These are phyloP conservation scores for Globisporangium yorkense DNA, from an alignment of 352 stramenopile species.

Conservation along the genomic window DNA sequence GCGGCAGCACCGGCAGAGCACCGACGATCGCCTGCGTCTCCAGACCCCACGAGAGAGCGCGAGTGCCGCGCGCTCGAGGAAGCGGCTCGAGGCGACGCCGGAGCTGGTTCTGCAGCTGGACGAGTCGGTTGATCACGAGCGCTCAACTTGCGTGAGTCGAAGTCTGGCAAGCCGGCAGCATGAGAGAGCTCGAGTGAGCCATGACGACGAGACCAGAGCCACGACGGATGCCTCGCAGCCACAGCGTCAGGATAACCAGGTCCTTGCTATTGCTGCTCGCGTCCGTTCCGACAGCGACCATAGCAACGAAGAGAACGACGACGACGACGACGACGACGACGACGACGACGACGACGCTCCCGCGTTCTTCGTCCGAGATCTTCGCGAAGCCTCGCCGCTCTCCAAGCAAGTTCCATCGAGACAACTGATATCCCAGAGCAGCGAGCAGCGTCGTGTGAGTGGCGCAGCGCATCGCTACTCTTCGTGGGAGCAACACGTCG, in stretches of 20 bases:
- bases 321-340: constrained; percentile 17
- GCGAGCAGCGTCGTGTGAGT: too few relatives aligned
- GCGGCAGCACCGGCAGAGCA: background rate
- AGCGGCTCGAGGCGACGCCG: background rate
- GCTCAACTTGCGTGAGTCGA: constrained; percentile 1
- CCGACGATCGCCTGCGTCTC: background rate
- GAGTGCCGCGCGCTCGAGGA: background rate
- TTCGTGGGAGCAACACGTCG: constrained; percentile 2
- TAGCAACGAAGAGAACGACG: constrained; percentile 4
- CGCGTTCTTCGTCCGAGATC: constrained; percentile 30
- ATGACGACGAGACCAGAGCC: background rate
- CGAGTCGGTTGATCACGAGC: constrained; percentile 14
- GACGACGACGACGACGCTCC: constrained; percentile 24
- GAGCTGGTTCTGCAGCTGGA: constrained; percentile 5
- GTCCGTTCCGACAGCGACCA: background rate
- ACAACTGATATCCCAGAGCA: too few relatives aligned
- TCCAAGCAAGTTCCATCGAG: background rate
- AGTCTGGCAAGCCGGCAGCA: background rate
- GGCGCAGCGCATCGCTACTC: constrained; percentile 2
- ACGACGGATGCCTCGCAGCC: background rate
- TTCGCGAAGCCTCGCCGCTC: constrained; percentile 6
- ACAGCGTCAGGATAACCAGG: background rate
- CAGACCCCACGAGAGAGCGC: background rate
- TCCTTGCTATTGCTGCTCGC: background rate
- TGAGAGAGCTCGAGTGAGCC: background rate